Evolutionary conservation across 1,139 yeast genomes (phyloP).

Genomic region (Geotrichum restrictum): DNA sequence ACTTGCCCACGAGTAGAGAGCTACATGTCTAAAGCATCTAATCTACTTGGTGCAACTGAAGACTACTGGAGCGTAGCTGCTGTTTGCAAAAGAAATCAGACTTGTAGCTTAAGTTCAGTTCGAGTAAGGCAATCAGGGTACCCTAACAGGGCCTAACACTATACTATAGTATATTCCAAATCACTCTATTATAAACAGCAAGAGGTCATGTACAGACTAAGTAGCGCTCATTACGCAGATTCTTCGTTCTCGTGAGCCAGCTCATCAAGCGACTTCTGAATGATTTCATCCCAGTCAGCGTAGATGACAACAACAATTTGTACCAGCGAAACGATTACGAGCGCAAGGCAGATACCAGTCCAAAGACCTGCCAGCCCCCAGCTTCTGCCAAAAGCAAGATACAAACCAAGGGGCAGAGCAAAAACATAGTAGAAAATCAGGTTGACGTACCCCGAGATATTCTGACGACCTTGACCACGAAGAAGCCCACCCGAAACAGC

Average conservation of each 20-base stretch:
- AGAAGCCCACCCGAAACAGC: constrained; percentile 78
- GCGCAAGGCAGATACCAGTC: constrained; percentile 68
- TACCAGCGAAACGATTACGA: constrained; percentile 18
- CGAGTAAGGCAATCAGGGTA: too few species aligned
- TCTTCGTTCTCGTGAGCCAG: constrained; percentile 8
- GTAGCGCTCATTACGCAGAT: not conserved
- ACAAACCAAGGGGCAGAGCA: constrained; percentile 68
- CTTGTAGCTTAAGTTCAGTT: too few species aligned
- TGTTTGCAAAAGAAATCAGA: too few species aligned
- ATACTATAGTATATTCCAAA: too few species aligned
- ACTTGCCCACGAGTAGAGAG: too few species aligned
- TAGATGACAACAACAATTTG: constrained; percentile 18
- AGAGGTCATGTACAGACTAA: not conserved
- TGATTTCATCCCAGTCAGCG: constrained; percentile 20
- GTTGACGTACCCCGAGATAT: constrained; percentile 73
- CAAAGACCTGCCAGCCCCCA: constrained; percentile 65
- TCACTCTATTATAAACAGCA: too few species aligned
- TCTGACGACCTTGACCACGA: constrained; percentile 82
- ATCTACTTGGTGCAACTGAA: too few species aligned
- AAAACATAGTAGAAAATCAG: constrained; percentile 64
- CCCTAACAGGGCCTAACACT: too few species aligned
- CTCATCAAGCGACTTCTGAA: constrained; percentile 18
- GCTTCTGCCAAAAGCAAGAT: constrained; percentile 54
- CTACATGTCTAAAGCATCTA: too few species aligned
- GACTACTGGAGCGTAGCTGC: too few species aligned